These are phyloP conservation scores for Pichia sp. DNA, from an alignment of 1,139 yeast genomes.

Conservation along the genomic window DNA sequence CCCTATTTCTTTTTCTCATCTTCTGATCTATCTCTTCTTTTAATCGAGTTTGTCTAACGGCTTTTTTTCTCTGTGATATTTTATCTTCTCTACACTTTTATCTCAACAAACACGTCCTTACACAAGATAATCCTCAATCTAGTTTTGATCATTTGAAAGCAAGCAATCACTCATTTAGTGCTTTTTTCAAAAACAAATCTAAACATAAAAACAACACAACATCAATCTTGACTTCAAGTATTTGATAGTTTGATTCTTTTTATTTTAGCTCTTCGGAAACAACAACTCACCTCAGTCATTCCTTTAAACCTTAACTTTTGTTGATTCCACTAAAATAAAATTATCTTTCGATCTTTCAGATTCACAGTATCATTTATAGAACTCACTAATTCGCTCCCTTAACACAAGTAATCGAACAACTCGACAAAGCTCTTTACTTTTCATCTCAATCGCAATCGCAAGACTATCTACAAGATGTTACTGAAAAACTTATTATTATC, in stretches of 20 bases:
- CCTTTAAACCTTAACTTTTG: constrained; percentile 22
- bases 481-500: constrained; percentile 27
- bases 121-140: neutral
- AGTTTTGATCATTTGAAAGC: neutral
- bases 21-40: neutral
- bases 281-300: constrained; percentile 30
- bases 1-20: neutral
- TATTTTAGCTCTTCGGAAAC: neutral
- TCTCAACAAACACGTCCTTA: neutral
- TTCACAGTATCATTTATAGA: neutral
- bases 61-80: neutral
- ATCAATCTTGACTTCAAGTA: neutral
- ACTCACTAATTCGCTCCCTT: neutral
- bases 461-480: constrained; percentile 24
- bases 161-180: neutral
- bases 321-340: constrained; percentile 9
- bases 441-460: too few relatives aligned
- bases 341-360: neutral
- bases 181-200: neutral
- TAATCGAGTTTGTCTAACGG: neutral
- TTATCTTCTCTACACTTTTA: neutral
- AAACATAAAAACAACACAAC: neutral
- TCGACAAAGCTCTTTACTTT: neutral
- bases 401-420: neutral
- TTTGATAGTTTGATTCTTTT: neutral